A percentile compares a stretch with the other conserved stretches of the same genome.
Evolutionary conservation across 148 eudicot species (phyloP).

Genomic region (Chenopodium suecicum): DNA sequence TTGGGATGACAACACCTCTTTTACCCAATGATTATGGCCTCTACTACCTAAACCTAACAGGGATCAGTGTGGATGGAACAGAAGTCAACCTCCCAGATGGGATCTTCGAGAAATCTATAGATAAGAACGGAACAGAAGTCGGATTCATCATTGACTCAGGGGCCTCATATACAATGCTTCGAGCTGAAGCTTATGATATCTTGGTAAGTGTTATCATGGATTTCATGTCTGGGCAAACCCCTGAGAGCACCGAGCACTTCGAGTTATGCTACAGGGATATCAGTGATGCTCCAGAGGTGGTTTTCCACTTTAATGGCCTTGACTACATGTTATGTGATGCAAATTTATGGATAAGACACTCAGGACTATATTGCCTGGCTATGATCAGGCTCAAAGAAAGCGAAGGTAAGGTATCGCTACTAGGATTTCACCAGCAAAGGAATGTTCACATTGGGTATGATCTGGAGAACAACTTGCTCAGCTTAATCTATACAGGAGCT

Average conservation of each 20-base stretch:
- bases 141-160: conserved; percentile 35
- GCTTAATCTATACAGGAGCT: conserved; percentile 29
- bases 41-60: conserved; percentile 29
- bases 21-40: conserved; percentile 8
- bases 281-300: conserved; percentile 34
- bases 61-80: conserved; percentile 30
- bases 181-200: conserved; percentile 29
- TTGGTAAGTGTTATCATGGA: conserved; percentile 17
- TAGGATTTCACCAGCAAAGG: conserved; percentile 35
- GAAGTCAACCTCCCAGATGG: conserved; percentile 23
- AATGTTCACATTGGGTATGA: conserved; percentile 35
- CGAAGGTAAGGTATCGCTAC: conserved; percentile 19
- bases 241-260: conserved; percentile 19
- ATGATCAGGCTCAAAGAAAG: conserved; percentile 22
- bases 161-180: conserved; percentile 25
- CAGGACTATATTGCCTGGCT: conserved; percentile 30
- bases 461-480: conserved; percentile 26
- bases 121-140: neutral
- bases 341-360: conserved; percentile 27
- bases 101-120: conserved; percentile 21
- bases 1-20: conserved; percentile 32
- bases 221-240: conserved; percentile 23
- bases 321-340: conserved; percentile 33
- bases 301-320: conserved; percentile 29
- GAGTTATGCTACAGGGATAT: conserved; percentile 32